Evolutionary conservation across 2,329 filamentous ascomycete species (phyloP), one percentile per base, ranked within the genome.

Genomic region (Pseudohalonectria lignicola): DNA sequence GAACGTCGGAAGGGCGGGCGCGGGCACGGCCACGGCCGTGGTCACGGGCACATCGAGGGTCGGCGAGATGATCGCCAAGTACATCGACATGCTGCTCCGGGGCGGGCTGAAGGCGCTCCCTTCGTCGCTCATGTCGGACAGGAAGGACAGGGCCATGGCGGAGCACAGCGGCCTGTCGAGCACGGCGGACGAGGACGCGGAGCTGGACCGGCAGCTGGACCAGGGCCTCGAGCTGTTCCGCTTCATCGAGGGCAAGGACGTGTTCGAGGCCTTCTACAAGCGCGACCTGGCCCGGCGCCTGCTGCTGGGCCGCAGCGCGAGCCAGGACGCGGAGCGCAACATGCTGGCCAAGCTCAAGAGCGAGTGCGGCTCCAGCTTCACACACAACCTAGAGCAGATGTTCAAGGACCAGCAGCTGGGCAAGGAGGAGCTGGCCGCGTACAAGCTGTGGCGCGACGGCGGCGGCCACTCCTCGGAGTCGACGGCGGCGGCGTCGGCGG

Each of bases 191-290:
- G 90, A 98, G 55, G 90, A 96, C 55, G 80, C 82, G 1, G 87
- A 95, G 57, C 74, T 99, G 41, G 87, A 94, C 52, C 77, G 82
- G 28, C 92, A 96, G 55, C 70, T 99, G 10, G 88, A 98, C 49
- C 84, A 93, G 53, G 88, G 86, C 0, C 67, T 99, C 3, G 90
- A 96, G 56, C 68, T 99, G 4, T 98, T 98, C 71, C 78, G 93
- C 5, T 96, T 96, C 57, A 86, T 99, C 25, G 82, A 96, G 53
- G 92, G 92, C 47, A 98, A 98, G 57, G 90, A 93, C 39, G 85
- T 95, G 0, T 98, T 99, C 45, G 92, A 98, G 56, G 90, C 92
- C 1, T 98, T 98, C 56, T 99, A 99, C 72, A 98, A 98, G 67
- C 94, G 92, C 52, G 92, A 96, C 53, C 71, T 99, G 36, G 90